Evolutionary conservation across 176 grass and related monocot genomes (phyloP).

Genomic region (Echinochloa phyllopogon): DNA sequence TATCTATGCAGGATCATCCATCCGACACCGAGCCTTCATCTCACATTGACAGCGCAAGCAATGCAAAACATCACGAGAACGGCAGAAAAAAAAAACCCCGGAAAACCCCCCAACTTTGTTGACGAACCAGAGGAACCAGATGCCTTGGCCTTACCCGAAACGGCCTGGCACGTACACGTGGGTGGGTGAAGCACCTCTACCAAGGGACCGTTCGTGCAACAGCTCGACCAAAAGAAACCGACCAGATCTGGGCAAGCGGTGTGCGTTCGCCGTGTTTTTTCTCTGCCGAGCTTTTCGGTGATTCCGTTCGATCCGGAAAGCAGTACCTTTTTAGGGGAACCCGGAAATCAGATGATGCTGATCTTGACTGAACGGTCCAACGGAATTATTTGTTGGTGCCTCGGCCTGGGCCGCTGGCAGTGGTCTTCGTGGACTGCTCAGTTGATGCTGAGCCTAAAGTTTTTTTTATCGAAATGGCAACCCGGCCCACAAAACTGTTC

Average conservation of each 20-base stretch:
- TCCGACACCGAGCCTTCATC: too few relatives aligned
- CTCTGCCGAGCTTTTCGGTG: background rate
- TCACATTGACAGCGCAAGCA: too few relatives aligned
- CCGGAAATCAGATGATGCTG: background rate
- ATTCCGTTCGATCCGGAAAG: background rate
- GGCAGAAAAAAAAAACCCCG: too few relatives aligned
- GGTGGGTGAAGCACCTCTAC: background rate
- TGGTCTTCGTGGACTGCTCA: too few relatives aligned
- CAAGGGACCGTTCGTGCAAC: slow-evolving; percentile 1
- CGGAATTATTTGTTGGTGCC: background rate
- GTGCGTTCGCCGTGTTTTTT: slow-evolving; percentile 4
- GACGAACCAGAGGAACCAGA: background rate
- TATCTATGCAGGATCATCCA: too few relatives aligned
- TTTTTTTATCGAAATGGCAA: too few relatives aligned
- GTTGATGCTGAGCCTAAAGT: too few relatives aligned
- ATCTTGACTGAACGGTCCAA: background rate
- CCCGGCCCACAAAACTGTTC: too few relatives aligned
- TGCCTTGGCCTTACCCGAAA: background rate
- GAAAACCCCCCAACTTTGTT: too few relatives aligned
- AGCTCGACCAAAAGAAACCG: background rate
- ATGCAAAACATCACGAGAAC: too few relatives aligned
- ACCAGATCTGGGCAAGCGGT: background rate
- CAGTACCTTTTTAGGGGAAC: too few relatives aligned
- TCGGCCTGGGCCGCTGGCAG: too few relatives aligned
- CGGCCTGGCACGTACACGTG: background rate